phyloP scores from a whole-genome alignment of 805 yeast species.

The Saccharomycopsis sp. region DNA sequence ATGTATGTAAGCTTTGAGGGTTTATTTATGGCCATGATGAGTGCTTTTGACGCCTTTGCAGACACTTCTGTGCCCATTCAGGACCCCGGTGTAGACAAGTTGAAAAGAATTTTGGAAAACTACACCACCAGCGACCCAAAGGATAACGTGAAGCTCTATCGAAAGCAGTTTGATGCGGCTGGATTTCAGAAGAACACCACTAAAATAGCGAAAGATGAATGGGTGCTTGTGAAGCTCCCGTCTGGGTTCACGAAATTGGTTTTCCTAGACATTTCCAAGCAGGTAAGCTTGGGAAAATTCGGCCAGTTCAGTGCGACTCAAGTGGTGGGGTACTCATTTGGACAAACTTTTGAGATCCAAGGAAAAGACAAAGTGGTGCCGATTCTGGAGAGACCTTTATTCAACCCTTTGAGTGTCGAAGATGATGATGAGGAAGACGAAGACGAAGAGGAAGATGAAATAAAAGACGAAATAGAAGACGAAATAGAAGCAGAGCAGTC shows the following conservation, averaged over 20 bases:
- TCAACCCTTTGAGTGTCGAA: conserved; percentile 25
- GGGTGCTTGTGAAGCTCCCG: conserved; percentile 66
- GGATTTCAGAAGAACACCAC: conserved; percentile 23
- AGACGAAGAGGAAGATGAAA: conserved; percentile 24
- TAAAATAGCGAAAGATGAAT: conserved; percentile 38
- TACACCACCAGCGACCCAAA: not conserved
- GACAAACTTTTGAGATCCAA: conserved; percentile 79
- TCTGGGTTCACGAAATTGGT: conserved; percentile 71
- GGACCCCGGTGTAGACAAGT: not conserved
- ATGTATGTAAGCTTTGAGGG: too few species aligned
- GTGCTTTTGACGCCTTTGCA: not conserved
- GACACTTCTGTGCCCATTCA: not conserved
- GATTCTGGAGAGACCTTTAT: conserved; percentile 32
- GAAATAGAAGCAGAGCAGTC: conserved; percentile 30
- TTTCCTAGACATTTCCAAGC: conserved; percentile 50
- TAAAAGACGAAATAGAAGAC: conserved; percentile 29
- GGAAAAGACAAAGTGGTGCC: conserved; percentile 47
- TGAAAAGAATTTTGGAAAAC: not conserved
- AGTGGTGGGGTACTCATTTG: conserved; percentile 73
- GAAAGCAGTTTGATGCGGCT: conserved; percentile 4
- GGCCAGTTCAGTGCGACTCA: conserved; percentile 74
- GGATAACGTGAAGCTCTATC: conserved; percentile 1
- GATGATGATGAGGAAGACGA: conserved; percentile 27
- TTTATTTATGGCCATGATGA: not conserved
- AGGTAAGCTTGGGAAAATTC: conserved; percentile 78